Base-by-base conservation (phyloP, 2,329 filamentous ascomycete genomes). In the Aspergillus neotritici region DNA sequence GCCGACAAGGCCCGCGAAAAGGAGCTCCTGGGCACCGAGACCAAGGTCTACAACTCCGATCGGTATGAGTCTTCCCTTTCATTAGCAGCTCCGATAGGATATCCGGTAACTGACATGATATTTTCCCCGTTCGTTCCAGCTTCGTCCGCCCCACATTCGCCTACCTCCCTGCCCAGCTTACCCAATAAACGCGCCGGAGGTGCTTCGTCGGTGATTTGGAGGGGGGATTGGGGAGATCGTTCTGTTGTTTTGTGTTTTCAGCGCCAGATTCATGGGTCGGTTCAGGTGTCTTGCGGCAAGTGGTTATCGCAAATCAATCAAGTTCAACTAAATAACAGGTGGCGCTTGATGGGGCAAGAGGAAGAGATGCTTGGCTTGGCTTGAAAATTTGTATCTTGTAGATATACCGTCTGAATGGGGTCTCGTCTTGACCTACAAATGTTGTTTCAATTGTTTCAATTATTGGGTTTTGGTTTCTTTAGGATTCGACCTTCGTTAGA, bases 1-100 rank as follows among this genome's bases (percentile, higher is more conserved):
- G 93, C 93, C 46, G 87, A 94, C 69, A 82, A 88, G 78, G 83
- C 82, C 54, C 80, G 93, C 54, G 93, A 97, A 79, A 88, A 90
- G 79, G 84, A 89, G 70, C 73, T 98, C 53, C 64, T 97, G 57
- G 93, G 93, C 44, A 82, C 83, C 52, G 86, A 91, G 68, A 81
- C 79, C 41, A 87, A 84, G 73, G 78, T 94, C 38, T 98, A 96
- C 74, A 80, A 97, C 73, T 83, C 79, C 55, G 89, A 95, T 64
- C 78, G 87, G 87, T 96, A 74, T 53, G 85, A n/a, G n/a, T 67
- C 41, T 8, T 11, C 4, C 3, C 10, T 4, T 4, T 33, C 10
- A 10, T 6, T 16, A n/a, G n/a, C n/a, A n/a, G n/a, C n/a, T n/a
- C n/a, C n/a, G n/a, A n/a, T n/a, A n/a, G n/a, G n/a, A n/a, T 12